Conservation (phyloP, 1,139 yeast species). For the Hemisphaericaspora subhashii region DNA sequence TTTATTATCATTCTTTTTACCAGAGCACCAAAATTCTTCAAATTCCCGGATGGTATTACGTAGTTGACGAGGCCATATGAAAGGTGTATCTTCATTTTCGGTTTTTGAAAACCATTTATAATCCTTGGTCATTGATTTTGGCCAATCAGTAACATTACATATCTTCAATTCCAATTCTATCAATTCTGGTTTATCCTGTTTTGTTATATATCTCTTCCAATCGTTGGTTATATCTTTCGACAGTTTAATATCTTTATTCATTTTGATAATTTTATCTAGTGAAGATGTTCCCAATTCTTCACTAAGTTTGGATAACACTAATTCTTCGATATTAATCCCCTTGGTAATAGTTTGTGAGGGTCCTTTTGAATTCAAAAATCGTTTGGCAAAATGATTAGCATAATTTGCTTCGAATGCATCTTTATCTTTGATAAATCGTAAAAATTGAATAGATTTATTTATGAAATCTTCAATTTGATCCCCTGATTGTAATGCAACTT, state of each 20-base stretch:
- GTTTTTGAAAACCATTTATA: constrained; percentile 49
- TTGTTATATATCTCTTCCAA: constrained; percentile 38
- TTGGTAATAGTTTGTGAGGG: constrained; percentile 17
- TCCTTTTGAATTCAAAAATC: constrained; percentile 60
- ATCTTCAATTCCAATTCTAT: constrained; percentile 52
- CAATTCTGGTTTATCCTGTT: constrained; percentile 20
- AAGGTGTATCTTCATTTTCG: constrained; percentile 38
- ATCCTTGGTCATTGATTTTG: constrained; percentile 53
- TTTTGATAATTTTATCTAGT: constrained; percentile 78
- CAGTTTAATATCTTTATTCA: constrained; percentile 80
- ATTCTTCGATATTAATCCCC: constrained; percentile 67
- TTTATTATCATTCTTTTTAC: constrained; percentile 69
- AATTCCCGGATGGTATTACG: constrained; percentile 39
- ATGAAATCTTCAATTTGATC: constrained; percentile 57
- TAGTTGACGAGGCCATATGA: constrained; percentile 48
- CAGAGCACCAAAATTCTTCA: constrained; percentile 48
- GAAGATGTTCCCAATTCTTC: constrained; percentile 82
- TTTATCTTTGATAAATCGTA: constrained; percentile 74
- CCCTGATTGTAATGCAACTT: constrained; percentile 36
- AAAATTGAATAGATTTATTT: constrained; percentile 57
- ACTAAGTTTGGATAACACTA: constrained; percentile 66
- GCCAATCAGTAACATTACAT: constrained; percentile 55
- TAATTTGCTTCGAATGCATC: constrained; percentile 86
- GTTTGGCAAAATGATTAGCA: constrained; percentile 85
- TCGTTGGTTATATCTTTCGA: constrained; percentile 61